Base-by-base conservation (phyloP, 192 early-diverging fungal genomes). In the Backusella mclennaniae region DNA sequence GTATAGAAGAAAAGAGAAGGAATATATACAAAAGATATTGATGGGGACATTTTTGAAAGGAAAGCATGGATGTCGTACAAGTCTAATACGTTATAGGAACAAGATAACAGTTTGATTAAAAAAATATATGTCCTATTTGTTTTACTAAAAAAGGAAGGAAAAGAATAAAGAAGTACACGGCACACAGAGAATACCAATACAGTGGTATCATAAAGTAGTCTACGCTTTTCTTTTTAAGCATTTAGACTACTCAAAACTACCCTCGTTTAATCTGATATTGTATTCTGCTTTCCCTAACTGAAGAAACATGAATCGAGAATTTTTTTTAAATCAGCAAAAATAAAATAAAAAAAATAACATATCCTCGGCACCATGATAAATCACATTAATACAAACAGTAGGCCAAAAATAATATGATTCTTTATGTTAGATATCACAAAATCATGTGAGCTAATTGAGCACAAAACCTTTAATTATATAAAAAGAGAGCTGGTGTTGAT, bases 361-460 rank as follows among this genome's bases (percentile, higher is more conserved):
- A 8, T 21, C n/a, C 53, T 3, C 8, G 53, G 53, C 11, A 63
- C 11, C 1, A 63, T 29, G 3, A 14, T 63, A 29, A 12, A 26
- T 63, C 7, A 23, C 9, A 23, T 29, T 14, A 12, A 29, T 29
- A 14, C 12, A 29, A 12, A 14, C 23, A 63, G 23, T 5, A 29
- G 29, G 8, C 56, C 2, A 63, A 14, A 29, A 63, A 29, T 0
- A 26, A 59, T 59, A 23, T 59, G 8, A 11, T 29, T 63, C 4
- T n/a, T 23, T 63, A 29, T 49, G 19, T 29, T 63, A 63, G 23
- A 29, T 63, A 63, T 63, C 11, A 63, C 21, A 63, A 63, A 29
- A 23, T 63, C 56, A 63, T 14, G 23, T 63, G 56, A 63, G 56
- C 56, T 63, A 63, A 63, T 63, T 63, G 56, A 63, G 21, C 56